These are phyloP conservation scores for Colletotrichum cuscutae DNA, from an alignment of 2,329 filamentous ascomycete genomes.

Conservation along the genomic window DNA sequence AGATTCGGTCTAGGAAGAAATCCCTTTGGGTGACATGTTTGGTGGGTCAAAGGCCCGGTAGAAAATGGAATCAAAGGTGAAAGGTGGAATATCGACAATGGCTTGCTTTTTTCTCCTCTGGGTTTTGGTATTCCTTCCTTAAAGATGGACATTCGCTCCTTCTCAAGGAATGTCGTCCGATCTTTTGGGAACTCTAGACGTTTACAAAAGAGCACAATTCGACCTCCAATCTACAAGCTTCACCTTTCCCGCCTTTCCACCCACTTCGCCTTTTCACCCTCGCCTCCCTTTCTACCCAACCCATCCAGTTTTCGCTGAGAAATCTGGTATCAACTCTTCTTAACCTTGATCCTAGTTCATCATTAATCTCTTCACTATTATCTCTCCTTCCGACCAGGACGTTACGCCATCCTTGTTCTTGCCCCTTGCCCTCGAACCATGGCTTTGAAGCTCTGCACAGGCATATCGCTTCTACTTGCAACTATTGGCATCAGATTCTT, in stretches of 20 bases:
- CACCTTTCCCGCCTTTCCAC: neutral
- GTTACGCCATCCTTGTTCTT: neutral
- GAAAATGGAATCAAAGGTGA: neutral
- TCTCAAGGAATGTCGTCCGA: neutral
- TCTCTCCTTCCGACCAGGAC: neutral
- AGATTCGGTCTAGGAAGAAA: neutral
- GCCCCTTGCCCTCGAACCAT: neutral
- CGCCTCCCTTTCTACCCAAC: neutral
- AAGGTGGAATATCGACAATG: neutral
- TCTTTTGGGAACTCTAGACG: neutral
- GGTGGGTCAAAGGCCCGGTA: neutral
- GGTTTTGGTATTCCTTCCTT: neutral
- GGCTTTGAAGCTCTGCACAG: neutral
- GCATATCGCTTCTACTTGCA: constrained; percentile 8
- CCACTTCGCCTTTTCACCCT: neutral
- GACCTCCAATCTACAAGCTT: neutral
- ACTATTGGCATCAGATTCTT: neutral
- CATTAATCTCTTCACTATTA: neutral
- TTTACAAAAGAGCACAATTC: neutral
- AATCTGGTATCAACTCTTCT: no score
- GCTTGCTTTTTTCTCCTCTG: no score
- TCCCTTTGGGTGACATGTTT: neutral
- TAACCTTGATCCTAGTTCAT: no score
- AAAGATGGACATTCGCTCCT: neutral
- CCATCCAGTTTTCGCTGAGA: neutral